Base-by-base conservation (phyloP, 805 yeast genomes). In the Ogataea pignaliae region DNA sequence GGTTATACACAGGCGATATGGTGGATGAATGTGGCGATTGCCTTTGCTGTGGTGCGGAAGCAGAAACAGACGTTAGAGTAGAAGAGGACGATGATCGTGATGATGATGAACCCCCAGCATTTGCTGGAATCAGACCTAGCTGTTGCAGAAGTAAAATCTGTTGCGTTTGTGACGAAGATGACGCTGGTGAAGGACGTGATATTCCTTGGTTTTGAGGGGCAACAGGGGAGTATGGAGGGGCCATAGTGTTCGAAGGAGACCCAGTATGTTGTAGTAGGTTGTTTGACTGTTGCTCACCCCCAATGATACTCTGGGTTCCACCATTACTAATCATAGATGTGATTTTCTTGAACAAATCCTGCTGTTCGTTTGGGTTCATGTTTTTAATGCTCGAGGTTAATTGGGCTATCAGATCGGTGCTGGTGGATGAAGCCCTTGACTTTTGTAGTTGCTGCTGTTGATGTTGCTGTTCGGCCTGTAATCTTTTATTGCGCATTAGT, bases 391-490 rank as follows among this genome's bases (percentile, higher is more conserved):
- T 51, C 26, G 50, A 39, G 2, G 57, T 45, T 10, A 57, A 46
- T 34, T 49, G 54, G 37, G 53, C 39, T 41, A 52, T 44, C 53
- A 60, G 44, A 57, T 69, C 45, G 50, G 46, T 34, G 56, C 49
- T 54, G 51, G 42, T 52, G 52, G 10, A 18, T 15, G 8, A 10
- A 32, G 38, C 26, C 31, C 26, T 31, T 36, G 34, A 15, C n/a
- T 17, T 33, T 39, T 39, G 34, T 21, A 29, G 15, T 15, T 41
- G 40, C 33, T 41, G 37, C 29, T 41, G 40, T 33, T 41, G 40
- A n/a, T 37, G 40, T n/a, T 39, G 47, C 28, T 41, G 48, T 3
- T 37, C 39, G 13, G 18, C 21, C 29, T 30, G 45, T 17, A 34
- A 31, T 33, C 21, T 31, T 21, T 28, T 33, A 33, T 15, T 33